A percentile compares a stretch with the other conserved stretches of the same genome.
Conservation (phyloP, 2,329 filamentous ascomycete genomes). For the Cryphonectria carpinicola region DNA sequence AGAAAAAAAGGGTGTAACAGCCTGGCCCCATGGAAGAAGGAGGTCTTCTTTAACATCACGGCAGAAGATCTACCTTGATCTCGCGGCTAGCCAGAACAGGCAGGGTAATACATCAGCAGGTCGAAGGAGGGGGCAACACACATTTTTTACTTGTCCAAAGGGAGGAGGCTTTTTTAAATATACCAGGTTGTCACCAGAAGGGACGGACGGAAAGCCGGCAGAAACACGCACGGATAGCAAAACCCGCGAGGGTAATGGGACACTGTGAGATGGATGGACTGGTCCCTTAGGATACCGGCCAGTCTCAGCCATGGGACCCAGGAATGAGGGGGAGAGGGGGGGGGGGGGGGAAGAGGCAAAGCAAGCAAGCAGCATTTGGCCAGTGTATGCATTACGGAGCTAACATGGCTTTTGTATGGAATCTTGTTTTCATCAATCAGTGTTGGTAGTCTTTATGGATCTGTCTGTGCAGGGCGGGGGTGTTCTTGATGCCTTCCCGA, state of each 20-base stretch:
- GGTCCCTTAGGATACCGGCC: slow-evolving; percentile 16
- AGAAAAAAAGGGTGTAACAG: slow-evolving; percentile 19
- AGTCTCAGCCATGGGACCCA: slow-evolving; percentile 9
- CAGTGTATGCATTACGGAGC: slow-evolving; percentile 24
- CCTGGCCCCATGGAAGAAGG: slow-evolving; percentile 22
- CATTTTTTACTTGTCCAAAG: slow-evolving; percentile 18
- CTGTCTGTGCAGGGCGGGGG: not conserved
- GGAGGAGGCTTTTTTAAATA: not conserved
- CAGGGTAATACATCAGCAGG: slow-evolving; percentile 20
- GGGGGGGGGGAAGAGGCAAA: not conserved
- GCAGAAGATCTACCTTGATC: slow-evolving; percentile 26
- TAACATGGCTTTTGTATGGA: slow-evolving; percentile 24
- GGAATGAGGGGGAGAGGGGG: not conserved
- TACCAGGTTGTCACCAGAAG: slow-evolving; percentile 13
- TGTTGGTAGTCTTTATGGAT: slow-evolving; percentile 17
- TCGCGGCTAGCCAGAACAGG: slow-evolving; percentile 9
- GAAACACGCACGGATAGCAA: slow-evolving; percentile 6
- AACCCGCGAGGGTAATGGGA: slow-evolving; percentile 2
- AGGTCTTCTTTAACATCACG: slow-evolving; percentile 21
- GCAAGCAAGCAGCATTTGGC: slow-evolving; percentile 22
- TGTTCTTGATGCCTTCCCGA: not conserved
- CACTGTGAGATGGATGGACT: slow-evolving; percentile 8
- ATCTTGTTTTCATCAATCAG: slow-evolving; percentile 15
- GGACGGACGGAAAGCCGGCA: slow-evolving; percentile 7
- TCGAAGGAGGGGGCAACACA: not conserved